These are phyloP conservation scores for Fraxinus dipetala DNA, from an alignment of 305 asterid species.

Conservation along the genomic window DNA sequence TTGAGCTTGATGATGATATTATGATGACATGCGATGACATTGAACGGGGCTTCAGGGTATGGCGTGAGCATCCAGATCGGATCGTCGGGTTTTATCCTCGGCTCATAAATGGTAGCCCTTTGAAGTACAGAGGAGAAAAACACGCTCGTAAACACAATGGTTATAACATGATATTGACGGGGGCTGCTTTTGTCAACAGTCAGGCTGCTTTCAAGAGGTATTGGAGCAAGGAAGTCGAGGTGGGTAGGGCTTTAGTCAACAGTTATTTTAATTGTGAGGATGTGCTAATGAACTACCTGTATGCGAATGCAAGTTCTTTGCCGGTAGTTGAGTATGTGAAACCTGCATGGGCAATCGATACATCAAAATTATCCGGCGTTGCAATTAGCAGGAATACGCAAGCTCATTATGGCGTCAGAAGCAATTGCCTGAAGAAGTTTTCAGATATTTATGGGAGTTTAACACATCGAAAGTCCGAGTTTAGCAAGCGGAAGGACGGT, in stretches of 20 bases:
- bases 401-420: slow-evolving; percentile 72
- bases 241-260: slow-evolving; percentile 67
- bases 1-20: slow-evolving; percentile 93
- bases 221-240: slow-evolving; percentile 61
- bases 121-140: slow-evolving; percentile 62
- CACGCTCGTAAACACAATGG: slow-evolving; percentile 73
- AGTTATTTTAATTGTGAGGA: slow-evolving; percentile 79
- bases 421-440: slow-evolving; percentile 62
- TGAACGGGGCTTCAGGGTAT: slow-evolving; percentile 79
- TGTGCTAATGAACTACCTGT: slow-evolving; percentile 75
- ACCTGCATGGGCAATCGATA: slow-evolving; percentile 77
- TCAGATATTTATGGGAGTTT: slow-evolving; percentile 67
- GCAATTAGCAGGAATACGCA: slow-evolving; percentile 93
- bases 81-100: slow-evolving; percentile 92
- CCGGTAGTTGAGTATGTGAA: slow-evolving; percentile 67
- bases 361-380: slow-evolving; percentile 75
- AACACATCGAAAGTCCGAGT: slow-evolving; percentile 47
- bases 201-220: slow-evolving; percentile 62
- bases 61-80: slow-evolving; percentile 81
- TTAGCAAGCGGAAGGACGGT: slow-evolving; percentile 71
- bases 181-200: slow-evolving; percentile 82
- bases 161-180: slow-evolving; percentile 81
- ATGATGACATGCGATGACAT: slow-evolving; percentile 90
- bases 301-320: slow-evolving; percentile 62
- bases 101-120: slow-evolving; percentile 42